Evolutionary conservation across 1,139 yeast species (phyloP), one percentile per base, ranked within the genome.

Genomic region (Nakaseomyces kungkrabaensis): DNA sequence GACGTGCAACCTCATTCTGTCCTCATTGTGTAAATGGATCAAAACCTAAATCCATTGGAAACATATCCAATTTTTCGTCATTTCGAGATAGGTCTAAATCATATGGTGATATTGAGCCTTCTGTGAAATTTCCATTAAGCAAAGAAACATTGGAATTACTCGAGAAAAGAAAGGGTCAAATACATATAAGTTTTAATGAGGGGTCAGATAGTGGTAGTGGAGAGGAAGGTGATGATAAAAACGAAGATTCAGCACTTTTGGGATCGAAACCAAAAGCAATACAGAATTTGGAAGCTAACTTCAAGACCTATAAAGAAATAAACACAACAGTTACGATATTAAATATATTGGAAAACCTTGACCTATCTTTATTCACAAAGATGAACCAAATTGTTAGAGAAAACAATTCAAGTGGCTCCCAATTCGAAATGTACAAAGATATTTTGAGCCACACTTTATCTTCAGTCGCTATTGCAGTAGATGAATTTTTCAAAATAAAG

Each of bases 401-500:
- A 26, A 50, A 46, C 9, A 46, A 51, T 27, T 47, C 48, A 5
- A 38, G 13, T 17, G 45, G 36, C n/a, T 27, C 34, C 1, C 25
- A 41, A 10, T 41, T 41, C 17, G 48, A 46, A 22, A 33, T 22
- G 5, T 36, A 26, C 36, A 57, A 57, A 47, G 64, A 60, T 36
- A 56, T 60, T 37, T 49, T 61, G 46, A 57, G 56, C 27, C 63
- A 60, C 48, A 53, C 58, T 7, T 48, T 59, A 45, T 52, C 57
- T 8, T 52, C 59, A 3, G 52, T 56, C 7, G 54, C 60, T 10
- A 36, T 54, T 11, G 72, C 82, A 25, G 75, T 87, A 10, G 72
- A 81, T 36, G 94, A 86, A 48, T 87, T 85, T 62, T 77, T 82
- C 60, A 83, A 82, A 52, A 70, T 76, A 47, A 88, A 87, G 59